Evolutionary conservation across 495 filamentous ascomycete species (phyloP), one percentile per base, ranked within the genome.

Genomic region (Daldinia bambusicola): DNA sequence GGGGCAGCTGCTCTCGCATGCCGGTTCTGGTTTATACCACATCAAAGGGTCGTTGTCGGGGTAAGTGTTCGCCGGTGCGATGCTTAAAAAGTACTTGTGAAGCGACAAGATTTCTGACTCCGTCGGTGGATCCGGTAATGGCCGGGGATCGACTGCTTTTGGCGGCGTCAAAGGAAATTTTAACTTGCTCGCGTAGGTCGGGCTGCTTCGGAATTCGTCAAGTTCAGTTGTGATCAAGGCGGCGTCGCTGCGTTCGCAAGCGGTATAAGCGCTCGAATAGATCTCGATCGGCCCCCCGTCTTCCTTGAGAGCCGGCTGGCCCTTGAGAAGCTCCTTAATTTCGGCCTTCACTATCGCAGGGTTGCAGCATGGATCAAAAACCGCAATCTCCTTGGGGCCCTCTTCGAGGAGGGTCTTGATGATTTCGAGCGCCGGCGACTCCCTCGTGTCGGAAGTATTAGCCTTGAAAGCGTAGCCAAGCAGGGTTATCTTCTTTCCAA

Each of bases 401-500:
- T 92, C 91, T 13, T 86, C 83, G 30, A 90, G 81, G 22, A 96
- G 77, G 18, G 84, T 81, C 52, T 83, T 86, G 70, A 93, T 87
- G 53, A 95, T 84, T 31, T 87, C 86, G 13, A 93, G 84, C 0
- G 92, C 89, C 1, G 90, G 85, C 50, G 87, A 89, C 76, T 93
- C 92, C 7, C 93, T 85, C 6, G 89, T 92, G 77, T 96, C 92
- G 12, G 88, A 87, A 1, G 92, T 95, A 69, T 92, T 84, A 74
- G 93, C 91, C 82, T 96, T 95, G 80, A 92, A 96, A 1, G 92
- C 89, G 75, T 89, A 93, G 6, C 93, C 93, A 1, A 96, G 83
- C 4, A 95, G 75, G 1, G 90, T 86, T 26, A 95, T 82, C 75
- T 91, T 93, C 79, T 93, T 93, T 16, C 86, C 85, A 1, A 85